Percentiles rank a stretch among this genome's conserved stretches.
Evolutionary conservation across 2,329 filamentous ascomycete species (phyloP).

Genomic region (Pestalotiopsis sp.): DNA sequence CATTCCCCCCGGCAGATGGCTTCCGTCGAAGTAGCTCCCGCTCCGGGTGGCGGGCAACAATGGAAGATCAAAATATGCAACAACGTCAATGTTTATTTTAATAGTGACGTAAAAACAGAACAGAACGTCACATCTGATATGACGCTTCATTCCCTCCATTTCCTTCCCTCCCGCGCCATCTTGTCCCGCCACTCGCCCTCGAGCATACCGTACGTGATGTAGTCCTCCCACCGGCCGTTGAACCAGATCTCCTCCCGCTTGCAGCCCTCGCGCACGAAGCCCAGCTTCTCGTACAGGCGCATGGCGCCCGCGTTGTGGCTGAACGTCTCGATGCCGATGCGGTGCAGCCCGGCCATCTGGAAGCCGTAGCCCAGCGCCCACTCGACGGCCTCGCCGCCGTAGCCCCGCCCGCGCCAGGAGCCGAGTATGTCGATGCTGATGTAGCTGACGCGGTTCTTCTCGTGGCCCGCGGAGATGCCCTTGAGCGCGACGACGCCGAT

Average conservation of each 20-base stretch:
- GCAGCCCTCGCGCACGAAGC: constrained; percentile 36
- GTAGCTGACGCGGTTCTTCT: constrained; percentile 44
- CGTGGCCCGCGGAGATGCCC: constrained; percentile 20
- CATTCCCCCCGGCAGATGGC: neutral
- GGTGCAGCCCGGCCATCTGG: constrained; percentile 36
- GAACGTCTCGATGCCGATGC: constrained; percentile 34
- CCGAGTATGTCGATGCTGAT: constrained; percentile 34
- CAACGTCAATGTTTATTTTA: neutral
- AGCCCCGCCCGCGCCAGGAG: constrained; percentile 33
- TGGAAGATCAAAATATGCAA: neutral
- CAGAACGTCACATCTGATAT: no score
- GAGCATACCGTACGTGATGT: constrained; percentile 35
- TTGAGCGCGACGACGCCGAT: constrained; percentile 36
- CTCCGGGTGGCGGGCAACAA: neutral
- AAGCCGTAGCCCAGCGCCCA: constrained; percentile 38
- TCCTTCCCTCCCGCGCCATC: constrained; percentile 17
- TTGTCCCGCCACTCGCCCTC: constrained; percentile 33
- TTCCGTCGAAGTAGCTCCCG: neutral
- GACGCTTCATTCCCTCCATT: constrained; percentile 9
- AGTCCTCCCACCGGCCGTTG: constrained; percentile 36
- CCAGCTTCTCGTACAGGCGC: constrained; percentile 34
- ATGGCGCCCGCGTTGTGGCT: constrained; percentile 35
- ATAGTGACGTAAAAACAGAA: no score
- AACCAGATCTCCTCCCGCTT: constrained; percentile 36
- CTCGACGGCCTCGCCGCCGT: constrained; percentile 39